phyloP scores from a whole-genome alignment of 352 stramenopile genomes.

The Pythium aristosporum region DNA sequence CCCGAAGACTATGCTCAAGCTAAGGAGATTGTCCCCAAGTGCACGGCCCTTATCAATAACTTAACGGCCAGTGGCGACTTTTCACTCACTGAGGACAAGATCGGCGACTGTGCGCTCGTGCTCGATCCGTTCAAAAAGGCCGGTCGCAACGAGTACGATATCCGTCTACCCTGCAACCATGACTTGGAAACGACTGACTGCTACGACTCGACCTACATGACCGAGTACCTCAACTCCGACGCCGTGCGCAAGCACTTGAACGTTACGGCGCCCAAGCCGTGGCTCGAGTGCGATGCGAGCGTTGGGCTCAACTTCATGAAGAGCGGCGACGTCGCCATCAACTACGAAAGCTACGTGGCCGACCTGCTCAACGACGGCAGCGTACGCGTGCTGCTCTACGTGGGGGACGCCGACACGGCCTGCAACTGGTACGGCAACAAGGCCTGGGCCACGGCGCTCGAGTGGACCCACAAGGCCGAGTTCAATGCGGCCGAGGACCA shows the following conservation, averaged over 20 bases:
- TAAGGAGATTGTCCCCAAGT: conserved; percentile 6
- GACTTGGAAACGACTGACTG: background rate
- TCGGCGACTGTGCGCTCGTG: conserved; percentile 27
- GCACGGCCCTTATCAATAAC: background rate
- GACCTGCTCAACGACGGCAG: conserved; percentile 49
- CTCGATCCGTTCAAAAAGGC: conserved; percentile 29
- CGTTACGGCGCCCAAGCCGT: background rate
- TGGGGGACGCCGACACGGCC: conserved; percentile 91
- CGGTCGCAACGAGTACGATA: conserved; percentile 54
- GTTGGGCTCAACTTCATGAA: background rate
- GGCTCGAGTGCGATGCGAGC: background rate
- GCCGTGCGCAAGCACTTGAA: background rate
- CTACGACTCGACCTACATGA: conserved; percentile 36
- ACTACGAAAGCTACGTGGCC: conserved; percentile 1
- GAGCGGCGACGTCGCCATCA: background rate
- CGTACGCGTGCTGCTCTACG: conserved; percentile 20
- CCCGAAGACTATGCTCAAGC: conserved; percentile 29
- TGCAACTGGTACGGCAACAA: conserved; percentile 94
- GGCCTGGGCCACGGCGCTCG: conserved; percentile 85
- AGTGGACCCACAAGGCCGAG: conserved; percentile 76
- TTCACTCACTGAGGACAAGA: conserved; percentile 7
- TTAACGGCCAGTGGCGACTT: background rate
- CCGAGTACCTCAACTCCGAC: conserved; percentile 25
- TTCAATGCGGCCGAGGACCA: conserved; percentile 52
- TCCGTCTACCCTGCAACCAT: conserved; percentile 47